These are phyloP conservation scores for Trichoderma asperelloides DNA, from an alignment of 495 filamentous ascomycete species.

Conservation along the genomic window DNA sequence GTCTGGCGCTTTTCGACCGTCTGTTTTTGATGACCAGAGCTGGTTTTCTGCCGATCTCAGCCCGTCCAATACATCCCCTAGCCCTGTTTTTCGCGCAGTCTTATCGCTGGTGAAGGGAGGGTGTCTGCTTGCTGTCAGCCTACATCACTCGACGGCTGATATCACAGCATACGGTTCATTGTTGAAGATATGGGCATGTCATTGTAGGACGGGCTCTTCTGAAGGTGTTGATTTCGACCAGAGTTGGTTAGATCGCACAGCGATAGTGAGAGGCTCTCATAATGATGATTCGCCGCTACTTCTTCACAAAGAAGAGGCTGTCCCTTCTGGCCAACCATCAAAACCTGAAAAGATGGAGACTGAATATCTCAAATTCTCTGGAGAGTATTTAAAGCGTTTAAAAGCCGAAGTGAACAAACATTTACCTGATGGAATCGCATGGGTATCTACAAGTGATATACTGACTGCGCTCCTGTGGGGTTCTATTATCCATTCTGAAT, in stretches of 20 bases:
- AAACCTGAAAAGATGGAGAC: not conserved
- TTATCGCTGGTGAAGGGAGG: conserved; percentile 19
- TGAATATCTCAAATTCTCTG: conserved; percentile 19
- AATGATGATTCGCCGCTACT: not conserved
- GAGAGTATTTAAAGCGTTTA: conserved; percentile 12
- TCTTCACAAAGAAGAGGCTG: not conserved
- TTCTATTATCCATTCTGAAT: conserved; percentile 15
- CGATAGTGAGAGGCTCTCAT: not conserved
- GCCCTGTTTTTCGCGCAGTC: conserved; percentile 20
- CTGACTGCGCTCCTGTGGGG: conserved; percentile 22
- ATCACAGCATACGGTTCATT: conserved; percentile 21
- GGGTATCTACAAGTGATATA: conserved; percentile 22
- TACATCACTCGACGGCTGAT: conserved; percentile 22
- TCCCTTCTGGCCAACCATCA: not conserved
- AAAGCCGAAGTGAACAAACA: conserved; percentile 16
- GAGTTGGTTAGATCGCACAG: conserved; percentile 17
- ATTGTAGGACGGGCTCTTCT: conserved; percentile 16
- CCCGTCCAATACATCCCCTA: conserved; percentile 14
- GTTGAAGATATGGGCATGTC: conserved; percentile 22
- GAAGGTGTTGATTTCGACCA: conserved; percentile 13
- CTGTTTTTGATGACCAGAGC: conserved; percentile 11
- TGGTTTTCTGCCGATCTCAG: conserved; percentile 16
- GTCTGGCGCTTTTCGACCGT: conserved; percentile 17
- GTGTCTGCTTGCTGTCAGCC: conserved; percentile 17
- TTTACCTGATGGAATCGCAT: conserved; percentile 12